phyloP scores from a whole-genome alignment of 1,284 basidiomycete species.

The Leccinum variabile region DNA sequence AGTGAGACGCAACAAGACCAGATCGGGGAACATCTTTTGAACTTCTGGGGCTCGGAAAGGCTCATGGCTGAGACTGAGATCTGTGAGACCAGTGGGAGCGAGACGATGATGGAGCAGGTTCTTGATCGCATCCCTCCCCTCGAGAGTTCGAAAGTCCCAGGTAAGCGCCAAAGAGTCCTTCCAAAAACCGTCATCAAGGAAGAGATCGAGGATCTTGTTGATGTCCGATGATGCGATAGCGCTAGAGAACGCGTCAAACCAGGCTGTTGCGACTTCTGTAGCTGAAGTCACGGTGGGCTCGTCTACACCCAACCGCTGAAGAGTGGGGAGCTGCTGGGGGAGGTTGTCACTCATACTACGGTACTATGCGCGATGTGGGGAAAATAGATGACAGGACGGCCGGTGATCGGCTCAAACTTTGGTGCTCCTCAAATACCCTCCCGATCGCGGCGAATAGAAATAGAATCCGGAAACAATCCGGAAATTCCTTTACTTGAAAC shows the following conservation, averaged over 20 bases:
- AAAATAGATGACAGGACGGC: background rate
- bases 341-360: slow-evolving; percentile 23
- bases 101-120: slow-evolving; percentile 31
- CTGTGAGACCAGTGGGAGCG: slow-evolving; percentile 33
- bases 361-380: background rate
- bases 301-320: slow-evolving; percentile 29
- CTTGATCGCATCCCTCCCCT: slow-evolving; percentile 25
- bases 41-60: slow-evolving; percentile 22
- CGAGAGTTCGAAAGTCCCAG: slow-evolving; percentile 32
- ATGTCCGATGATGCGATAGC: slow-evolving; percentile 33
- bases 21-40: slow-evolving; percentile 28
- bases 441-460: background rate
- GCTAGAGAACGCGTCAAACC: slow-evolving; percentile 35
- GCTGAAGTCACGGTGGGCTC: slow-evolving; percentile 24
- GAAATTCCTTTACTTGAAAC: background rate
- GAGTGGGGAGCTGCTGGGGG: slow-evolving; percentile 32
- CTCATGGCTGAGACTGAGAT: slow-evolving; percentile 21
- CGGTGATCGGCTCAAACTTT: background rate
- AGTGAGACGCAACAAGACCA: slow-evolving; percentile 25
- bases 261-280: slow-evolving; percentile 26
- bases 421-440: background rate
- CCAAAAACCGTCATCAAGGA: slow-evolving; percentile 35
- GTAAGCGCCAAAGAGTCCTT: slow-evolving; percentile 30
- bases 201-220: slow-evolving; percentile 25
- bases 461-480: background rate